Conservation (phyloP, 495 filamentous ascomycete genomes). For the Penicillium steckii region DNA sequence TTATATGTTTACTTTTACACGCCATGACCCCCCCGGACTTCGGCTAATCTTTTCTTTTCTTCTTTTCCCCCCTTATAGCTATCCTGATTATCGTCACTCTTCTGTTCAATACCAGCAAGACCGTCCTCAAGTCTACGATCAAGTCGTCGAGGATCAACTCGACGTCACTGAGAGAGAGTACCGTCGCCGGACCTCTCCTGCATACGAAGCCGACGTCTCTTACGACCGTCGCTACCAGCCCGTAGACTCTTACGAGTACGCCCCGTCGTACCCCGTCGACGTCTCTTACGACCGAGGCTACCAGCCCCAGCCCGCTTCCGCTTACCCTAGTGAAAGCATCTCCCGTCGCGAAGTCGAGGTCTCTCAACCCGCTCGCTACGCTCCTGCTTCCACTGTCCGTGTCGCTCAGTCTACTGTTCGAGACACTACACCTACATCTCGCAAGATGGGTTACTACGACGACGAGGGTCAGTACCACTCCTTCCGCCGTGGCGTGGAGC, state of each 20-base stretch:
- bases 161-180: conserved; percentile 85
- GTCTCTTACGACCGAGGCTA: conserved; percentile 32
- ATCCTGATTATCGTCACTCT: conserved; percentile 54
- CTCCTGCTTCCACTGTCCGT: conserved; percentile 43
- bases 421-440: conserved; percentile 37
- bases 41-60: conserved; percentile 24
- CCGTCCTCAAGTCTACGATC: conserved; percentile 49
- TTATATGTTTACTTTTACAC: conserved; percentile 26
- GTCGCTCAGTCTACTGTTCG: conserved; percentile 37
- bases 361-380: conserved; percentile 48
- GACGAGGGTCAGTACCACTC: conserved; percentile 95
- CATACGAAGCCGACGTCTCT: conserved; percentile 62
- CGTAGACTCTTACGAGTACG: conserved; percentile 32
- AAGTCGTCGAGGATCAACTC: conserved; percentile 57
- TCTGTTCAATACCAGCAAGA: conserved; percentile 55
- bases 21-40: conserved; percentile 10
- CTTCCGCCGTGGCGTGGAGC: conserved; percentile 83
- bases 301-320: conserved; percentile 26
- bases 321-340: conserved; percentile 30
- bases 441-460: conserved; percentile 99
- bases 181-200: conserved; percentile 72
- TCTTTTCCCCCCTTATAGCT: conserved; percentile 31
- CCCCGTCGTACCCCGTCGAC: conserved; percentile 23
- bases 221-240: conserved; percentile 49
- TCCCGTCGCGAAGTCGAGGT: conserved; percentile 43